Percentiles rank a stretch among this genome's conserved stretches.
phyloP scores from a whole-genome alignment of 768 basidiomycete genomes.

The Mycena crocata region DNA sequence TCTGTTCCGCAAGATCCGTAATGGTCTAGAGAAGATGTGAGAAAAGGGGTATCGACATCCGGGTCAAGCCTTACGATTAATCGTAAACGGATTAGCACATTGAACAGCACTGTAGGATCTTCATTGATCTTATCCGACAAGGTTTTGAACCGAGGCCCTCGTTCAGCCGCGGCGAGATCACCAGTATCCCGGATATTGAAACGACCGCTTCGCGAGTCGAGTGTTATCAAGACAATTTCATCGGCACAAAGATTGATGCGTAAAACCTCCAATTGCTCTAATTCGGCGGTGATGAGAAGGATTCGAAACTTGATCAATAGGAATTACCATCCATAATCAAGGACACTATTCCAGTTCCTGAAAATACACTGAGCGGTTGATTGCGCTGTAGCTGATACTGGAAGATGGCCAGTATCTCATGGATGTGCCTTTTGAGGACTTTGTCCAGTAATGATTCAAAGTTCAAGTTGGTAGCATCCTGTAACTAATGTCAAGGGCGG shows the following conservation, averaged over 20 bases:
- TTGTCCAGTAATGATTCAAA: conserved; percentile 75
- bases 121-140: conserved; percentile 77
- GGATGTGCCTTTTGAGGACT: conserved; percentile 75
- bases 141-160: conserved; percentile 71
- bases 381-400: conserved; percentile 65
- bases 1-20: conserved; percentile 83
- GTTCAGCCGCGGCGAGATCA: conserved; percentile 79
- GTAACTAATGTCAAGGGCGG: background rate
- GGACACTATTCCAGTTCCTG: conserved; percentile 67
- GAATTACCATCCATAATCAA: conserved; percentile 65
- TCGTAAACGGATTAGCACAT: conserved; percentile 69
- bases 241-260: conserved; percentile 80
- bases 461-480: conserved; percentile 79
- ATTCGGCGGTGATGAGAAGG: background rate
- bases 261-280: conserved; percentile 69
- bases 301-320: background rate
- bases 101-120: conserved; percentile 68
- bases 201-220: conserved; percentile 85
- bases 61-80: conserved; percentile 66
- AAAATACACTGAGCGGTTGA: conserved; percentile 67
- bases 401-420: conserved; percentile 68
- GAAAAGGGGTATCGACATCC: background rate
- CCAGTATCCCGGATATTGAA: conserved; percentile 85
- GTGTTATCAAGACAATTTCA: conserved; percentile 78
- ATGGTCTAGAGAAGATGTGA: conserved; percentile 70